These are phyloP conservation scores for Zarea fungicola DNA, from an alignment of 2,329 filamentous ascomycete genomes.

Conservation along the genomic window DNA sequence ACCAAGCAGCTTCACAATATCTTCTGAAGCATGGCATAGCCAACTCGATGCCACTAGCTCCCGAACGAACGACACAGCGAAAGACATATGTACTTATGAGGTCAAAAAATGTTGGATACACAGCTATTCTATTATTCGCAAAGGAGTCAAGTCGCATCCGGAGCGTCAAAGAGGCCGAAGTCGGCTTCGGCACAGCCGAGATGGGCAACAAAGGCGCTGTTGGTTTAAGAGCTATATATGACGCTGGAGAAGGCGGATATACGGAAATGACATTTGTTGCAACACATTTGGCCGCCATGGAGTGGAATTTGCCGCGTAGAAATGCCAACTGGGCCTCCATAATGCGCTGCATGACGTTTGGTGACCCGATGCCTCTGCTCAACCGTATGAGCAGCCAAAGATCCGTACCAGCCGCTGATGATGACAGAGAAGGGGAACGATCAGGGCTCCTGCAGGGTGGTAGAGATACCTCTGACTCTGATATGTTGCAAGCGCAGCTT, in stretches of 20 bases:
- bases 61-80: constrained; percentile 12
- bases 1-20: constrained; percentile 54
- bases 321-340: constrained; percentile 89
- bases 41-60: constrained; percentile 10
- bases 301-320: constrained; percentile 66
- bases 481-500: constrained; percentile 38
- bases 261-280: constrained; percentile 79
- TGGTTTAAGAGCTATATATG: constrained; percentile 65
- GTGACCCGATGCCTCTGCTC: constrained; percentile 36
- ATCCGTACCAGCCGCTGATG: constrained; percentile 10
- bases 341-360: constrained; percentile 74
- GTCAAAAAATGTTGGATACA: constrained; percentile 79
- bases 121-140: constrained; percentile 80
- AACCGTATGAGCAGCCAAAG: constrained; percentile 26
- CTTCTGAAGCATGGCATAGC: constrained; percentile 19
- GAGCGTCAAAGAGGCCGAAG: constrained; percentile 69
- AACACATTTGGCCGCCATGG: constrained; percentile 84
- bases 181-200: constrained; percentile 77
- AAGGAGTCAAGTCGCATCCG: constrained; percentile 56
- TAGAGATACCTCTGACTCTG: constrained; percentile 12
- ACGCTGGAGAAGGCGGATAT: constrained; percentile 27
- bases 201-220: constrained; percentile 97
- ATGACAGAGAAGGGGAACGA: constrained; percentile 13
- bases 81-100: constrained; percentile 64
- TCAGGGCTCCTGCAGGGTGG: constrained; percentile 16